Base-by-base conservation (phyloP, 2,329 filamentous ascomycete species). In the Diatrype stigma region DNA sequence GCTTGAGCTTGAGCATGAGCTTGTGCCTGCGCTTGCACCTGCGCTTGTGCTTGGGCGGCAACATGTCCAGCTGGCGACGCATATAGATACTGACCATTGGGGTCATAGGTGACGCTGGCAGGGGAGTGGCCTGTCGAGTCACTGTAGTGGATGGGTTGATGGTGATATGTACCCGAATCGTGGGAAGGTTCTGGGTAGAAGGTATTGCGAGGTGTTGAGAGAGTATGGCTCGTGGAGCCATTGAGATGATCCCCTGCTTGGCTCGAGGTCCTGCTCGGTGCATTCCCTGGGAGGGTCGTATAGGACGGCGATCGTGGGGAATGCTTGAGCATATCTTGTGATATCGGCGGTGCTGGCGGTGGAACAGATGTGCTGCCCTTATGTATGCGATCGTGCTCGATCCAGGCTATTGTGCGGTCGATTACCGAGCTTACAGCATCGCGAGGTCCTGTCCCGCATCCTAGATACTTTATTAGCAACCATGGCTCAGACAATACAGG, bases 391-490 rank as follows among this genome's bases (percentile, higher is more conserved):
- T 78, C 78, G 47, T 71, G 70, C 50, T 80, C 73, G 50, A 82
- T 82, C 70, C 74, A 77, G 14, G 65, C 62, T 32, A 82, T 73
- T 1, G 77, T 81, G 4, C 73, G 73, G 21, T 79, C 71, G 30
- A 80, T 75, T 45, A 82, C 77, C 37, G 66, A 63, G 8, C 69
- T 65, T 48, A 82, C 73, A 23, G 77, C 72, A 42, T 67, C 66
- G 44, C 70, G 69, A 37, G 80, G 69, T 19, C 68, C 67, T 23
- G 65, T 66, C 21, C 76, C 75, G 14, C 73, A 70, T 32, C 74
- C 78, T 79, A 42, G 34, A 21, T 19, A 6, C 10, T n/a, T n/a
- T n/a, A n/a, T n/a, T n/a, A n/a, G n/a, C n/a, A n/a, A n/a, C n/a
- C n/a, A n/a, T n/a, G n/a, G n/a, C n/a, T n/a, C n/a, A n/a, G n/a